Evolutionary conservation across 805 yeast genomes (phyloP), one percentile per base, ranked within the genome.

Genomic region (Lipomyces chichibuensis): DNA sequence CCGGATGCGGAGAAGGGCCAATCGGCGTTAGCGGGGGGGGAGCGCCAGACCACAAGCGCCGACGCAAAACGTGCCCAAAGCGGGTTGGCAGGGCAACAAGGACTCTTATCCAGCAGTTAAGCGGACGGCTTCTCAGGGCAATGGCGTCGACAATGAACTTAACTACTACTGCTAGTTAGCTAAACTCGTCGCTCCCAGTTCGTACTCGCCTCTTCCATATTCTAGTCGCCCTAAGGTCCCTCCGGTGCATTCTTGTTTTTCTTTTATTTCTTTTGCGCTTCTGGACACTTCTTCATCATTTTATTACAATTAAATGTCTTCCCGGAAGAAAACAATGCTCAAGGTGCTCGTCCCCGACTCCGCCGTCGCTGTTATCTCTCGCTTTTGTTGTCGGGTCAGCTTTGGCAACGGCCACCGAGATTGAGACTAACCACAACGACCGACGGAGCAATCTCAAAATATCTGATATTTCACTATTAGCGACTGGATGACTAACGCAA

Each of bases 271-370:
- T 33, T 2, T 51, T 9, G 27, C 57, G 20, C 25, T 13, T n/a
- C 56, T 55, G 25, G n/a, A 25, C 23, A 29, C 46, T 13, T 9
- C 53, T 11, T 2, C 11, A 35, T 53, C n/a, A n/a, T 64, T 64
- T 13, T 20, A 39, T 53, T 9, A 33, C 25, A 39, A 37, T 35
- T 65, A 60, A 43, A 71, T 71, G 74, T 67, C 72, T 43, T 67
- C 69, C 51, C 68, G 77, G 63, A 77, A 78, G 76, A 79, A 79
- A 75, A 75, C 80, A 62, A 79, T 80, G 80, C 78, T 86, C 85
- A 72, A 82, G 83, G 73, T 68, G 25, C 9, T 62, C 39, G 17
- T 14, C 56, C 33, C 46, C 57, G n/a, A n/a, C 60, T 49, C 60
- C 9, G 25, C 37, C 6, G 43, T 1, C 54, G 37, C 60, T 59